These are phyloP conservation scores for Rhododendron griersonianum DNA, from an alignment of 148 eudicot species.

Conservation along the genomic window DNA sequence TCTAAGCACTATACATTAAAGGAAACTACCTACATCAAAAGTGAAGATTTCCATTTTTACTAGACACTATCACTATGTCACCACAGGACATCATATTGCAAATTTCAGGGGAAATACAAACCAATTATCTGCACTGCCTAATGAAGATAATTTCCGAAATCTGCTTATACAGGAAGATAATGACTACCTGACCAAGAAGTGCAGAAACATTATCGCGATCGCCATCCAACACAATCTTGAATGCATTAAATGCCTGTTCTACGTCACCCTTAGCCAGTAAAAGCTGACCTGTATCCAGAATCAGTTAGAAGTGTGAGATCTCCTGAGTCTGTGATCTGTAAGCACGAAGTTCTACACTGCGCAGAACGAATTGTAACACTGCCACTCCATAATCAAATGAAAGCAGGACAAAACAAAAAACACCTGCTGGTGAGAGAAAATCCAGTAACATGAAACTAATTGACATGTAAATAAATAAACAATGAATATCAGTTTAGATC, in stretches of 20 bases:
- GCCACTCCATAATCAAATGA: conserved; percentile 1
- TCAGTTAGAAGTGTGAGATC: background rate
- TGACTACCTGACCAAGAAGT: conserved; percentile 93
- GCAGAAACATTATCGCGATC: conserved; percentile 91
- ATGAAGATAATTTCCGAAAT: background rate
- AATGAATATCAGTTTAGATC: background rate
- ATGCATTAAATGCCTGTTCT: conserved; percentile 81
- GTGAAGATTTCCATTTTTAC: background rate
- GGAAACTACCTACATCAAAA: conserved; percentile 2
- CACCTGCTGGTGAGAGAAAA: background rate
- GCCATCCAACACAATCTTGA: conserved; percentile 90
- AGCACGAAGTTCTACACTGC: background rate
- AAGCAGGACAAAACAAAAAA: background rate
- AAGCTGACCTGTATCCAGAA: conserved; percentile 71
- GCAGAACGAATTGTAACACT: background rate
- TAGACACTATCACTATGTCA: background rate
- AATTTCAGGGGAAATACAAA: background rate
- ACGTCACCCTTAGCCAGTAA: conserved; percentile 84
- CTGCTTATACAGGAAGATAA: background rate
- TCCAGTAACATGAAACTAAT: background rate
- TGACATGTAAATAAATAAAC: background rate
- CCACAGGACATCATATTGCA: background rate
- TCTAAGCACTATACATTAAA: background rate
- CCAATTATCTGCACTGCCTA: background rate
- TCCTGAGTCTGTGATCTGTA: background rate